phyloP scores from a whole-genome alignment of 768 basidiomycete species.

The Leccinum disarticulatum region DNA sequence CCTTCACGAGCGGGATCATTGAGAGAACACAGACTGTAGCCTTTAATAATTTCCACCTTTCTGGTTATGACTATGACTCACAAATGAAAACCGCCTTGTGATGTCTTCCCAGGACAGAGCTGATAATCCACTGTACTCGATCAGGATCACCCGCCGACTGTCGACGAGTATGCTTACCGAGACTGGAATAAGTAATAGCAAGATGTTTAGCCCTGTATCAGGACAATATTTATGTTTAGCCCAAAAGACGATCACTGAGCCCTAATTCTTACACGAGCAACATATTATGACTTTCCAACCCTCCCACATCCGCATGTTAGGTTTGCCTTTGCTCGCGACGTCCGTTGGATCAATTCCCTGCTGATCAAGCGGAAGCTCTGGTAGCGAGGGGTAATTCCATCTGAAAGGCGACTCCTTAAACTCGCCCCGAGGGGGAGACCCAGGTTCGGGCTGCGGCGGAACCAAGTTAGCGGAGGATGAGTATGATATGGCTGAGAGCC shows the following conservation, averaged over 20 bases:
- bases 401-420: constrained; percentile 30
- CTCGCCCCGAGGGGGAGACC: constrained; percentile 17
- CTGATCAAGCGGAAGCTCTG: constrained; percentile 19
- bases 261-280: constrained; percentile 51
- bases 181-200: constrained; percentile 63
- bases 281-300: constrained; percentile 57
- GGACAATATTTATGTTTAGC: constrained; percentile 1
- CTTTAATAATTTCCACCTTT: neutral
- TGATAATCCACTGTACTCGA: constrained; percentile 52
- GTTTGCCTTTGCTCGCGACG: constrained; percentile 1
- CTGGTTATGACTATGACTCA: constrained; percentile 32
- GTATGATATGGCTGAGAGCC: constrained; percentile 26
- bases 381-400: constrained; percentile 30
- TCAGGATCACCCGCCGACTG: neutral
- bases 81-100: constrained; percentile 62
- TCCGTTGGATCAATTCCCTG: constrained; percentile 1
- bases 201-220: constrained; percentile 63
- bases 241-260: neutral
- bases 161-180: constrained; percentile 46
- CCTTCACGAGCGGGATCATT: constrained; percentile 79
- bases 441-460: constrained; percentile 13
- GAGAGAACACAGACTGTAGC: constrained; percentile 60
- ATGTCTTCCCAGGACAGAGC: constrained; percentile 45
- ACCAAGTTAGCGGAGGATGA: constrained; percentile 26
- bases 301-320: constrained; percentile 31